phyloP scores from a whole-genome alignment of 1,284 basidiomycete genomes.

The Ustilago lituana region DNA sequence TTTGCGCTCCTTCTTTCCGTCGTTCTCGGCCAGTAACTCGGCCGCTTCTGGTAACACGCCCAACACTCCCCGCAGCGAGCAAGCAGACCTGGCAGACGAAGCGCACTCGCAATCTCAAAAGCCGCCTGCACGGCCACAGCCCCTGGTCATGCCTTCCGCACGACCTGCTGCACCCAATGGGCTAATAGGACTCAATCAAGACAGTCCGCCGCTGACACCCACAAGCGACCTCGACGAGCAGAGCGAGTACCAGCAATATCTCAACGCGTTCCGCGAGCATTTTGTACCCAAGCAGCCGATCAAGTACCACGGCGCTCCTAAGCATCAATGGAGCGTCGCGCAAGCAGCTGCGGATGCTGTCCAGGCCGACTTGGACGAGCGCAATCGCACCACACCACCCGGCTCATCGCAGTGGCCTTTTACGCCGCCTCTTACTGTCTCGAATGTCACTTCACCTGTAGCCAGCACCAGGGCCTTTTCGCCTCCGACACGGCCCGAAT shows the following conservation, averaged over 20 bases:
- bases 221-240: slow-evolving; percentile 45
- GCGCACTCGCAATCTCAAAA: neutral
- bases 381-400: slow-evolving; percentile 28
- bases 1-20: slow-evolving; percentile 52
- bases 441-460: slow-evolving; percentile 37
- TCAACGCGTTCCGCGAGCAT: slow-evolving; percentile 33
- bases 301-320: slow-evolving; percentile 31
- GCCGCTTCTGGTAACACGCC: slow-evolving; percentile 18
- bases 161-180: slow-evolving; percentile 48
- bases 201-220: slow-evolving; percentile 61
- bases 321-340: slow-evolving; percentile 57
- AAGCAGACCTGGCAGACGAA: neutral
- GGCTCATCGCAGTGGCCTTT: slow-evolving; percentile 33
- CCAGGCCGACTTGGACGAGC: slow-evolving; percentile 21
- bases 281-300: slow-evolving; percentile 13
- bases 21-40: slow-evolving; percentile 30
- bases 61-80: slow-evolving; percentile 21
- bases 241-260: slow-evolving; percentile 34
- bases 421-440: slow-evolving; percentile 45
- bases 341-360: slow-evolving; percentile 54
- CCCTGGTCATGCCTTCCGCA: slow-evolving; percentile 59
- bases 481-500: slow-evolving; percentile 38
- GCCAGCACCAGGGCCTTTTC: slow-evolving; percentile 41
- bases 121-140: slow-evolving; percentile 20
- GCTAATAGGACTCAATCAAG: slow-evolving; percentile 51